Percentiles rank a stretch among this genome's conserved stretches.
Evolutionary conservation across 768 basidiomycete genomes (phyloP).

Genomic region (Porphyrellus cyaneotinctus): DNA sequence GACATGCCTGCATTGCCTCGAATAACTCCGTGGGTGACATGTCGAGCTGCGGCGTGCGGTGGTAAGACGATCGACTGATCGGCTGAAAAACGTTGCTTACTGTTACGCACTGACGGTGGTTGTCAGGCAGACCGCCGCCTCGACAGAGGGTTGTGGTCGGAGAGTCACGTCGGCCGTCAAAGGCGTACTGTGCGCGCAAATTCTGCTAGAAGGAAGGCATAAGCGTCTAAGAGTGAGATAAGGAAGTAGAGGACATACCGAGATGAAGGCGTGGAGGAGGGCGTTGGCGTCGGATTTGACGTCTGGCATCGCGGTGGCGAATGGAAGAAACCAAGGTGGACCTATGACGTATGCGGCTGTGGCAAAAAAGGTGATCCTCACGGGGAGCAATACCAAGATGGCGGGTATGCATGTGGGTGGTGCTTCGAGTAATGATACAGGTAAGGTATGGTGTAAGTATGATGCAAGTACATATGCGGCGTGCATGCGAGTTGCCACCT

Average conservation of each 20-base stretch:
- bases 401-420: conserved; percentile 12
- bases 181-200: conserved; percentile 52
- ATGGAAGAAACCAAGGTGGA: conserved; percentile 12
- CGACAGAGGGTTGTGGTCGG: conserved; percentile 58
- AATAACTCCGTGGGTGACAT: conserved; percentile 63
- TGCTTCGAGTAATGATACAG: conserved; percentile 22
- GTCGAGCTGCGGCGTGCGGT: conserved; percentile 41
- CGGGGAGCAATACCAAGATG: not conserved
- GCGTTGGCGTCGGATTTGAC: conserved; percentile 26
- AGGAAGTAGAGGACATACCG: conserved; percentile 28
- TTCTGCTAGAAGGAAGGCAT: conserved; percentile 3
- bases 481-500: conserved; percentile 12
- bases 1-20: conserved; percentile 68
- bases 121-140: conserved; percentile 32
- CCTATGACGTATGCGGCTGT: conserved; percentile 27
- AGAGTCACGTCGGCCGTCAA: conserved; percentile 58
- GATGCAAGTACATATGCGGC: conserved; percentile 27
- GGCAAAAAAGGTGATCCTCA: conserved; percentile 1
- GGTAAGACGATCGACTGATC: conserved; percentile 12
- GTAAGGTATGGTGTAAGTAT: conserved; percentile 21
- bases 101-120: conserved; percentile 50
- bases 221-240: not conserved
- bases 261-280: conserved; percentile 39
- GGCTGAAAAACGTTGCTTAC: conserved; percentile 34
- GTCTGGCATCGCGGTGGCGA: conserved; percentile 16